Conservation (phyloP, 805 yeast species). For the Starmerella floris region DNA sequence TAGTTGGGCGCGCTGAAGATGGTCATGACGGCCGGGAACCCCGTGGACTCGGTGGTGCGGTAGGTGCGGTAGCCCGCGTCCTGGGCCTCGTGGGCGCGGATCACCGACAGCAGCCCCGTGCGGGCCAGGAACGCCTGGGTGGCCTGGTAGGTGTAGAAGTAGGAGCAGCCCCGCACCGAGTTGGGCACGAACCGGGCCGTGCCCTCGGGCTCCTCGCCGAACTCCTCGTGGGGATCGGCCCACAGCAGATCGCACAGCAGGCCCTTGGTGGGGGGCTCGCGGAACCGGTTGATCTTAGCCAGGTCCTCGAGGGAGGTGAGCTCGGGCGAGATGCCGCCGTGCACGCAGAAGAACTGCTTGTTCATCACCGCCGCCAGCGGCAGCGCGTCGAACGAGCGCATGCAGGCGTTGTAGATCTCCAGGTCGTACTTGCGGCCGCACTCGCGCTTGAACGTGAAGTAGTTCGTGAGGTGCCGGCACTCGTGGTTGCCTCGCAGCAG, state of each 20-base stretch:
- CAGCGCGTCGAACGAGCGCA: slow-evolving; percentile 67
- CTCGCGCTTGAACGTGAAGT: slow-evolving; percentile 84
- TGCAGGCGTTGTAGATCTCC: slow-evolving; percentile 53
- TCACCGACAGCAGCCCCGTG: slow-evolving; percentile 68
- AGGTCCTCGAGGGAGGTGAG: slow-evolving; percentile 57
- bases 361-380: slow-evolving; percentile 92
- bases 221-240: slow-evolving; percentile 92
- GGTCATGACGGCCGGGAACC: slow-evolving; percentile 81
- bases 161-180: slow-evolving; percentile 81
- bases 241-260: slow-evolving; percentile 88
- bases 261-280: slow-evolving; percentile 88
- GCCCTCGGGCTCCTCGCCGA: slow-evolving; percentile 43
- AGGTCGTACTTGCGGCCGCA: slow-evolving; percentile 69
- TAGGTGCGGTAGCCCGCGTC: slow-evolving; percentile 96
- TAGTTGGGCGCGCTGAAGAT: slow-evolving; percentile 94
- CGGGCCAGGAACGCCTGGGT: slow-evolving; percentile 63
- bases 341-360: slow-evolving; percentile 87
- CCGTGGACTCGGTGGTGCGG: slow-evolving; percentile 65
- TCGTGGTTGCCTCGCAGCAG: slow-evolving; percentile 91
- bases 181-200: slow-evolving; percentile 42
- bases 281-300: slow-evolving; percentile 57
- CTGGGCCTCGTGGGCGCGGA: slow-evolving; percentile 95
- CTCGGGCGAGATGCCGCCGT: slow-evolving; percentile 90
- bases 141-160: slow-evolving; percentile 73
- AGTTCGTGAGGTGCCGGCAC: slow-evolving; percentile 81